These are phyloP conservation scores for Rauvolfia tetraphylla DNA, from an alignment of 257 asterid genomes.

Conservation along the genomic window DNA sequence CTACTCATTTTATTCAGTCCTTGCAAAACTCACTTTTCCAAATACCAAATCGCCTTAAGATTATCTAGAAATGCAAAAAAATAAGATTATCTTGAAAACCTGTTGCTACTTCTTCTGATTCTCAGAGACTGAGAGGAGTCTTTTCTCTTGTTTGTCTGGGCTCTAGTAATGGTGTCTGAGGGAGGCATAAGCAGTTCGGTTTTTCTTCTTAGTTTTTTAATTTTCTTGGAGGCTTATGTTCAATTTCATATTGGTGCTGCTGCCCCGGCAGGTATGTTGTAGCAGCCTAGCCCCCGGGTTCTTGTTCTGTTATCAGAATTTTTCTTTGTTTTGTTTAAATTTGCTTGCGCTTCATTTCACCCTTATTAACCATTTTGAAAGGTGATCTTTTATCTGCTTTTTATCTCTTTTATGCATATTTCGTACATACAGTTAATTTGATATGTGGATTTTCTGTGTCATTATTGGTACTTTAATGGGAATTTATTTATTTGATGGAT, in stretches of 20 bases:
- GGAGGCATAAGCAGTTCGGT: conserved; percentile 47
- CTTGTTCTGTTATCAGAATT: background rate
- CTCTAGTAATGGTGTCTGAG: conserved; percentile 2
- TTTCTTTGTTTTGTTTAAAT: background rate
- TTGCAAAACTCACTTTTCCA: background rate
- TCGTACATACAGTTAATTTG: background rate
- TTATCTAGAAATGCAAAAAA: no score
- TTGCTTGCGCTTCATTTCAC: background rate
- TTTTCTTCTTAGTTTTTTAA: conserved; percentile 37
- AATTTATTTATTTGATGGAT: no score
- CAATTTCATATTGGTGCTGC: conserved; percentile 73
- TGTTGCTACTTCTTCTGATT: background rate
- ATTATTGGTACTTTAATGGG: no score
- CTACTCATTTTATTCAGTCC: background rate
- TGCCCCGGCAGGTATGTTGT: conserved; percentile 76
- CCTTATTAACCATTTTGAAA: background rate
- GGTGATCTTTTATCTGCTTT: conserved; percentile 14
- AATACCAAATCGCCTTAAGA: background rate
- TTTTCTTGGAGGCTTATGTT: conserved; percentile 37
- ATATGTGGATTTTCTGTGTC: conserved; percentile 7
- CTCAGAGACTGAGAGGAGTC: background rate
- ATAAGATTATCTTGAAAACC: no score
- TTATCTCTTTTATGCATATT: conserved; percentile 8
- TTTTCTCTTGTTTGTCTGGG: background rate
- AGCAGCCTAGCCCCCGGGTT: background rate